Base-by-base conservation (phyloP, 805 yeast species). In the Metschnikowia kofuensis region DNA sequence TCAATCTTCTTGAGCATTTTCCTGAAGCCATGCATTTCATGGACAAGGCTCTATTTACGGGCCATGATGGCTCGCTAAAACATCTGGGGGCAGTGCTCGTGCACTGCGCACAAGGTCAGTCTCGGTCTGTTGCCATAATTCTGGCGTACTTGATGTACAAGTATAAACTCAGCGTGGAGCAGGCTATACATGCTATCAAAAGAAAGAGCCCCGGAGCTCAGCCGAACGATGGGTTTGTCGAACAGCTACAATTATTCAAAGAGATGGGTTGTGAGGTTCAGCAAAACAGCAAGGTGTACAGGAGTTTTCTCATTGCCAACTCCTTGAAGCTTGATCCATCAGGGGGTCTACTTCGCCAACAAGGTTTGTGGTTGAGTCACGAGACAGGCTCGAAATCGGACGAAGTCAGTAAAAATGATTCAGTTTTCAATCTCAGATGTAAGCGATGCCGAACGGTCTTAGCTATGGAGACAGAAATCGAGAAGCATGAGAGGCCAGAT, bases 391-490 rank as follows among this genome's bases (percentile, higher is more conserved):
- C 12, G 8, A 30, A 15, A 21, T 21, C 26, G 27, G 46, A 34
- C 21, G 30, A 13, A 14, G 38, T 9, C 10, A 34, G 13, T 16
- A 12, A 13, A 8, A 16, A 21, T 29, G 15, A 37, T 21, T 12
- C n/a, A 26, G 39, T 35, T n/a, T 49, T 42, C 38, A 38, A 74
- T 32, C 65, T 89, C 36, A 74, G 96, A 49, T 92, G 99, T 69
- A 88, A 85, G 56, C 81, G 82, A 63, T 92, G 99, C 70, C 79
- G 97, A 55, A 78, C 80, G 31, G 69, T 73, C 14, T 70, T 92
- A 27, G 96, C 96, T 0, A 65, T 75, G 15, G 79, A 87, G 1
- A 65, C 77, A 2, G 79, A 85, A 14, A 77, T 86, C 48, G 79
- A 87, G 30, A 64, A 71, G 21, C 96, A 91, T 66, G 74, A 70